Evolutionary conservation across 2,329 filamentous ascomycete species (phyloP), one percentile per base, ranked within the genome.

Genomic region (Colletotrichum sp.): DNA sequence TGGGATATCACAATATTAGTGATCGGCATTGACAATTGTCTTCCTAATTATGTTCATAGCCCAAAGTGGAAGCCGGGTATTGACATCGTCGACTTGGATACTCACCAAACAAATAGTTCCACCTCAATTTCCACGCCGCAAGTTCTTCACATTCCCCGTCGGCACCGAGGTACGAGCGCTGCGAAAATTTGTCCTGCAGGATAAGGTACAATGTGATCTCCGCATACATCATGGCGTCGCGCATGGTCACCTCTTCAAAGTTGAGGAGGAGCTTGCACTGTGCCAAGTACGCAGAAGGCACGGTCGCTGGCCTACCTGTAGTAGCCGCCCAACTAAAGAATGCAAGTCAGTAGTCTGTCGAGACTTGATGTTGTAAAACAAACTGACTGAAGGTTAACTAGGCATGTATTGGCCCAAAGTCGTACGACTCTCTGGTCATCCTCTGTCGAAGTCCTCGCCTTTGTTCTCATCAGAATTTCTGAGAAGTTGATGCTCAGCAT

Each of bases 401-500:
- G 79, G 49, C 83, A 85, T 30, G 84, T 84, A 3, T 80, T 84
- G 5, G 83, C 83, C 83, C 84, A 85, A 15, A 85, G 78, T 67
- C 83, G 82, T 68, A 84, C 82, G 0, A 84, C 81, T 24, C 80
- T 80, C 4, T 85, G 82, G 32, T 87, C 85, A 28, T 81, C 80
- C 5, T 79, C 70, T 0, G 81, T 84, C 2, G 82, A 80, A 10
- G 77, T 80, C 12, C 82, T 81, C 2, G 79, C 77, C 52, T 82
- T 84, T 12, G 85, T 83, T 26, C 83, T 82, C 44, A 79, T 80
- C n/a, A 85, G 79, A 26, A 87, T 85, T 57, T 83, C 84, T 1
- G 86, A 86, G 63, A 87, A 87, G 62, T 82, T 84, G 52, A 86
- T 86, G 66, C 85, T 85, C 12, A 87, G 77, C 84, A 87, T 87